phyloP scores from a whole-genome alignment of 257 asterid genomes.

The Nicotiana undulata region DNA sequence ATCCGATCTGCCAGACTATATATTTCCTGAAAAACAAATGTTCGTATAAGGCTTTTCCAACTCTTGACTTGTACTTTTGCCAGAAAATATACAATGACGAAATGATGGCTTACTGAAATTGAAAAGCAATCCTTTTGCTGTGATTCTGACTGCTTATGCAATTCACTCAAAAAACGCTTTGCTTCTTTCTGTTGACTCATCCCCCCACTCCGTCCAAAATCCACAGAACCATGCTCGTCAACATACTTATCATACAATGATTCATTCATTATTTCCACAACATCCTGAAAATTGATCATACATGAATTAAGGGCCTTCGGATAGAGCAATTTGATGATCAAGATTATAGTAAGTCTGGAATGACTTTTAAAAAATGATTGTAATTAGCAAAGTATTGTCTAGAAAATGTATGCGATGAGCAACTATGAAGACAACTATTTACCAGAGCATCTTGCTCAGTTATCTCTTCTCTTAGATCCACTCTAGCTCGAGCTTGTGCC shows the following conservation, averaged over 20 bases:
- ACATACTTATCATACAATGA: constrained; percentile 91
- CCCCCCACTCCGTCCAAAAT: constrained; percentile 95
- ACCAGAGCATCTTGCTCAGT: constrained; percentile 87
- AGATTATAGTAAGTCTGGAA: not conserved
- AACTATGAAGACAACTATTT: constrained; percentile 17
- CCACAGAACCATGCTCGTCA: constrained; percentile 87
- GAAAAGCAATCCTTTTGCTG: constrained; percentile 86
- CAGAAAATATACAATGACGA: not conserved
- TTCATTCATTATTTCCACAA: constrained; percentile 93
- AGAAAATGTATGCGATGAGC: not conserved
- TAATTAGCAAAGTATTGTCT: not conserved
- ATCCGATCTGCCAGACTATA: constrained; percentile 82
- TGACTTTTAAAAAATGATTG: not conserved
- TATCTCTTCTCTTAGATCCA: constrained; percentile 86
- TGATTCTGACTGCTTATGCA: constrained; percentile 75
- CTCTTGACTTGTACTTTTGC: not conserved
- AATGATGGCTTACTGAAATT: constrained; percentile 51
- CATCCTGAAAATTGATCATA: constrained; percentile 50
- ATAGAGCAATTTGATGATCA: not conserved
- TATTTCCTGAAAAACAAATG: constrained; percentile 54
- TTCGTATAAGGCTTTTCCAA: constrained; percentile 5
- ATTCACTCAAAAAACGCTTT: constrained; percentile 75
- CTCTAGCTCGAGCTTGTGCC: constrained; percentile 96
- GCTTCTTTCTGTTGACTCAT: constrained; percentile 99
- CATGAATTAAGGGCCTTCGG: not conserved